phyloP scores from a whole-genome alignment of 208 protist species.

The Angomonas deanei region DNA sequence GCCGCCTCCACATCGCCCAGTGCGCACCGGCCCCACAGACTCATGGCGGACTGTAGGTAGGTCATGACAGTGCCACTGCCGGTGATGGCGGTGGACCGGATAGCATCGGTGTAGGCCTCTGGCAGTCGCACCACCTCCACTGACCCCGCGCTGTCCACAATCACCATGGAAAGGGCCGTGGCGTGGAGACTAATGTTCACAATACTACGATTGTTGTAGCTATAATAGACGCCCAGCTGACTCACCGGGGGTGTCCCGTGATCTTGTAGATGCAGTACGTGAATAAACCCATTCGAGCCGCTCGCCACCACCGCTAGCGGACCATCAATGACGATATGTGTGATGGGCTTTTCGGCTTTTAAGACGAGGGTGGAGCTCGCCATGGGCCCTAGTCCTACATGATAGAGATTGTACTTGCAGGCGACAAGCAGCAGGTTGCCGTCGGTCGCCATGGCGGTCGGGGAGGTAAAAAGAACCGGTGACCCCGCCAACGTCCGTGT shows the following conservation, averaged over 20 bases:
- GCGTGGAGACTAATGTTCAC: slow-evolving; percentile 37
- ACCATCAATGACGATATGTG: slow-evolving; percentile 22
- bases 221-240: slow-evolving; percentile 28
- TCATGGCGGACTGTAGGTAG: slow-evolving; percentile 7
- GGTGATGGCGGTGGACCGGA: background rate
- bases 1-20: background rate
- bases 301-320: slow-evolving; percentile 25
- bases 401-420: slow-evolving; percentile 25
- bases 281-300: slow-evolving; percentile 21
- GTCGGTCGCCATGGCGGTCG: background rate
- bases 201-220: slow-evolving; percentile 27
- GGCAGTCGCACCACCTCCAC: slow-evolving; percentile 63
- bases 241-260: slow-evolving; percentile 12
- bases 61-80: background rate
- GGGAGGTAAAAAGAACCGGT: background rate
- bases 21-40: slow-evolving; percentile 11
- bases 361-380: slow-evolving; percentile 14
- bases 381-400: slow-evolving; percentile 14
- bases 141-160: slow-evolving; percentile 48
- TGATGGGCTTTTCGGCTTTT: slow-evolving; percentile 14
- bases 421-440: slow-evolving; percentile 1
- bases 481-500: background rate
- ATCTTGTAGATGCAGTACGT: slow-evolving; percentile 23
- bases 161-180: slow-evolving; percentile 29
- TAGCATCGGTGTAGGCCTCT: slow-evolving; percentile 5